These are phyloP conservation scores for Bocquillonia castaneifolia DNA, from an alignment of 441 rosid genomes.

Conservation along the genomic window DNA sequence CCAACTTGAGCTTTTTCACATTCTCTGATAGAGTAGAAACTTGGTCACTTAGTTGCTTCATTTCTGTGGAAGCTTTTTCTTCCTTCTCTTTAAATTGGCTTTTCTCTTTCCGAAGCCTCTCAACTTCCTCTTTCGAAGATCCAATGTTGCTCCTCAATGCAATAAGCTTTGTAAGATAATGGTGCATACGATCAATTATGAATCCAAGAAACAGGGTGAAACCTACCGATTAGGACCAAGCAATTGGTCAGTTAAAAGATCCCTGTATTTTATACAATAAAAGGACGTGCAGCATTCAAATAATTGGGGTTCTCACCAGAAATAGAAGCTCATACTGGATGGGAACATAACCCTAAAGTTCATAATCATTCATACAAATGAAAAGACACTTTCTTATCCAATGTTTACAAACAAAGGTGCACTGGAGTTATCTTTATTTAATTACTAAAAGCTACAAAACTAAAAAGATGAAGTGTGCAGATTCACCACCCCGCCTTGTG, in stretches of 20 bases:
- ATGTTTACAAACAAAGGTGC: not conserved
- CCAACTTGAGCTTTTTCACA: constrained; percentile 55
- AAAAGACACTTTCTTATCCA: not conserved
- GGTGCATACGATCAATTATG: constrained; percentile 79
- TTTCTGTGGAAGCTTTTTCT: constrained; percentile 57
- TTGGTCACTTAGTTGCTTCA: constrained; percentile 50
- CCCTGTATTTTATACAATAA: not conserved
- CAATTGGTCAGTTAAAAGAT: constrained; percentile 6
- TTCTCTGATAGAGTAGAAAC: constrained; percentile 42
- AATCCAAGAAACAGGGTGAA: constrained; percentile 85
- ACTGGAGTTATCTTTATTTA: no score
- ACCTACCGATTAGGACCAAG: constrained; percentile 48
- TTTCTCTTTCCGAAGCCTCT: constrained; percentile 58
- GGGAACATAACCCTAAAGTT: no score
- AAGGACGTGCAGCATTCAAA: not conserved
- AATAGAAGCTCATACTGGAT: no score
- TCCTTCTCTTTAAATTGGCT: constrained; percentile 57
- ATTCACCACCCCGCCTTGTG: no score
- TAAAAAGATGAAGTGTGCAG: no score
- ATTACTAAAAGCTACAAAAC: no score
- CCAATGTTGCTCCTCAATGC: constrained; percentile 55
- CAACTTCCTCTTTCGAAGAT: constrained; percentile 67
- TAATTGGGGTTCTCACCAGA: no score
- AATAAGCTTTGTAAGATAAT: constrained; percentile 68
- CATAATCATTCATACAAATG: not conserved